Evolutionary conservation across 2,329 filamentous ascomycete species (phyloP).

Genomic region (Nemania serpens): DNA sequence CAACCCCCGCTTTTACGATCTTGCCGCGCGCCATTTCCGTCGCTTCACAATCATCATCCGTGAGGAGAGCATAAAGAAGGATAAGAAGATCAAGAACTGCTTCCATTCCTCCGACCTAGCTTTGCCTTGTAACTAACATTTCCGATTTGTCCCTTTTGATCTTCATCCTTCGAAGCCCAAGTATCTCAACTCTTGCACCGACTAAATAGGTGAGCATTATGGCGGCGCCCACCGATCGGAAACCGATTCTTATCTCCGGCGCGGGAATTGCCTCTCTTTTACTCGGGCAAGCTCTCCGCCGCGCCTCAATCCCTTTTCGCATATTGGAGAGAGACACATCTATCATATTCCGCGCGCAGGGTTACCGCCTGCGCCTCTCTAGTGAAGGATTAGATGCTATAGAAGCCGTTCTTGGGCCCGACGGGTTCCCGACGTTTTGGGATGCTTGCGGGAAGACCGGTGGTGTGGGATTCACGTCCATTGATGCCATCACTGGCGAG

Average conservation of each 20-base stretch:
- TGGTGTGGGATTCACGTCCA: constrained; percentile 54
- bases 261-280: constrained; percentile 51
- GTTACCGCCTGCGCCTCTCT: constrained; percentile 49
- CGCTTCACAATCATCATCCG: too few relatives aligned
- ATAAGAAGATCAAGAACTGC: too few relatives aligned
- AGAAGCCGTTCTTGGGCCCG: constrained; percentile 58
- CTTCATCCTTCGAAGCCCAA: too few relatives aligned
- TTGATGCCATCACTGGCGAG: constrained; percentile 60
- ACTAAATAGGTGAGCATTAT: constrained; percentile 5
- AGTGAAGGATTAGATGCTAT: constrained; percentile 56
- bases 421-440: constrained; percentile 60
- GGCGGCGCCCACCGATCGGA: constrained; percentile 21
- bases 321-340: constrained; percentile 61
- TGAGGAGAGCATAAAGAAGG: too few relatives aligned
- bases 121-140: too few relatives aligned
- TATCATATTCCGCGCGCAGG: constrained; percentile 61
- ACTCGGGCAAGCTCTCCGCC: constrained; percentile 49
- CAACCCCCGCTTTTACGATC: constrained; percentile 6
- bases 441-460: constrained; percentile 63
- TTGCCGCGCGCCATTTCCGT: background rate
- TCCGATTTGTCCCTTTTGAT: too few relatives aligned
- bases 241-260: constrained; percentile 50
- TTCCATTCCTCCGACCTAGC: too few relatives aligned
- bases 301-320: constrained; percentile 52
- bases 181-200: background rate